Conservation (phyloP, 805 yeast genomes). For the Huiozyma naganishii region DNA sequence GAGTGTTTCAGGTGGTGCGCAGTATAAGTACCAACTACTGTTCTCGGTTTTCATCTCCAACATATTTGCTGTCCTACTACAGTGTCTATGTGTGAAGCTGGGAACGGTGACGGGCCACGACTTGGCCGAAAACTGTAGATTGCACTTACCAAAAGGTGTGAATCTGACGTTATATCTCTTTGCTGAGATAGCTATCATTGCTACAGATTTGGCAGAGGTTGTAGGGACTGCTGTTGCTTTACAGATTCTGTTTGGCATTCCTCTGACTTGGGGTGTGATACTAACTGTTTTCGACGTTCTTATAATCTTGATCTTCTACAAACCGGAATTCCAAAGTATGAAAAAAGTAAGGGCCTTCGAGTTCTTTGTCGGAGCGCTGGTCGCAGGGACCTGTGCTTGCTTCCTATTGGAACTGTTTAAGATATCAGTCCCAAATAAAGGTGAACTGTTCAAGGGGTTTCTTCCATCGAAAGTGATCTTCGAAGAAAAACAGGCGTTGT, state of each 20-base stretch:
- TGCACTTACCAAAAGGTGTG: constrained; percentile 52
- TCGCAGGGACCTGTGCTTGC: constrained; percentile 63
- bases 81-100: constrained; percentile 74
- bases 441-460: constrained; percentile 52
- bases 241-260: constrained; percentile 64
- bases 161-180: constrained; percentile 52
- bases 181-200: constrained; percentile 81
- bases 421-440: constrained; percentile 42
- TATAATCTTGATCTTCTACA: constrained; percentile 66
- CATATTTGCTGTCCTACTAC: constrained; percentile 76
- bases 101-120: constrained; percentile 93
- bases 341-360: constrained; percentile 70
- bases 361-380: constrained; percentile 58
- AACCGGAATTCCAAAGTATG: constrained; percentile 65
- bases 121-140: constrained; percentile 77
- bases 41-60: constrained; percentile 78
- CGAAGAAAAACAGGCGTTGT: constrained; percentile 60
- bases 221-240: constrained; percentile 87
- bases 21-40: constrained; percentile 63
- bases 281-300: constrained; percentile 76
- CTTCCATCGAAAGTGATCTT: constrained; percentile 52
- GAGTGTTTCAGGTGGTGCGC: constrained; percentile 85
- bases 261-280: constrained; percentile 63
- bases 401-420: constrained; percentile 59
- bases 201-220: constrained; percentile 89